phyloP scores from a whole-genome alignment of 768 basidiomycete species.

The Lepiota subincarnata region DNA sequence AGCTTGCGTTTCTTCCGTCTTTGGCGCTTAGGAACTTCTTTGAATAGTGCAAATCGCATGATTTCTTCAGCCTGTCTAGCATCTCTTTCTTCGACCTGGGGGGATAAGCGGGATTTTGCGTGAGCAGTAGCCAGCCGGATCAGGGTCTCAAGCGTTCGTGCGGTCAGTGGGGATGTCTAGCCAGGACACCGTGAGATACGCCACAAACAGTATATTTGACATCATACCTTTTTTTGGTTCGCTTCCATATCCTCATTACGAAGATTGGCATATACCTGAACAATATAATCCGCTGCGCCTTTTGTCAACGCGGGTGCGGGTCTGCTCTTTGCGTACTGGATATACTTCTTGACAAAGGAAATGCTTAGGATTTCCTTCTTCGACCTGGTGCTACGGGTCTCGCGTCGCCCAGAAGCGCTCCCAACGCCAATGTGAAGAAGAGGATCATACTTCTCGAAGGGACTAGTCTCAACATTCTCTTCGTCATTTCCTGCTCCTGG shows the following conservation, averaged over 20 bases:
- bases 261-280: slow-evolving; percentile 85
- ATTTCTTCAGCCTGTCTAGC: slow-evolving; percentile 91
- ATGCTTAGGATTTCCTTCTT: slow-evolving; percentile 89
- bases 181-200: slow-evolving; percentile 11
- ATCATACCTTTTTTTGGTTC: slow-evolving; percentile 76
- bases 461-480: slow-evolving; percentile 66
- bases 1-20: slow-evolving; percentile 85
- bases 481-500: slow-evolving; percentile 51
- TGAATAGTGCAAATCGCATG: slow-evolving; percentile 95
- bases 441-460: slow-evolving; percentile 96
- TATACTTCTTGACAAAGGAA: slow-evolving; percentile 95
- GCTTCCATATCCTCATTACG: slow-evolving; percentile 90
- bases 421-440: slow-evolving; percentile 84
- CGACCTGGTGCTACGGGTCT: slow-evolving; percentile 50
- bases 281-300: slow-evolving; percentile 92
- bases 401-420: slow-evolving; percentile 40
- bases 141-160: slow-evolving; percentile 96
- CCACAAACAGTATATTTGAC: slow-evolving; percentile 13
- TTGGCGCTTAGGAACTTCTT: slow-evolving; percentile 85
- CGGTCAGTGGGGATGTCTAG: slow-evolving; percentile 95
- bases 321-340: slow-evolving; percentile 94
- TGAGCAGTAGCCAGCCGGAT: slow-evolving; percentile 98
- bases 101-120: slow-evolving; percentile 89
- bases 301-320: slow-evolving; percentile 82
- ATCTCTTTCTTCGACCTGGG: slow-evolving; percentile 80